Evolutionary conservation across 306 rosid species (phyloP).

Genomic region (Cucurbita moschata): DNA sequence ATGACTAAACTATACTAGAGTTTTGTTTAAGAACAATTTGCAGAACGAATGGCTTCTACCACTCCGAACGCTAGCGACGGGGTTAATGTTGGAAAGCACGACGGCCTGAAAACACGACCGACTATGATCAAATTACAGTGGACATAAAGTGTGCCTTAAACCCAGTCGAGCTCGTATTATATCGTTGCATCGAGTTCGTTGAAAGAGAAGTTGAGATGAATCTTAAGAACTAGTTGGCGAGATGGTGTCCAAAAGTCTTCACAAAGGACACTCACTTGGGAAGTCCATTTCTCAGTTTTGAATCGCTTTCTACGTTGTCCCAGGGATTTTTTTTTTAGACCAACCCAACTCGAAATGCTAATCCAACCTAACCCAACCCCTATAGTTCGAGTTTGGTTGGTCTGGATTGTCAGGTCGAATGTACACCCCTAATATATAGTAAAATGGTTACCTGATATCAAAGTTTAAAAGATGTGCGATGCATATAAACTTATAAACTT

Average conservation of each 20-base stretch:
- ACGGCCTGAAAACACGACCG: slow-evolving; percentile 18
- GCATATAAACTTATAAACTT: too few species aligned
- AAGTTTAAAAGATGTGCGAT: too few species aligned
- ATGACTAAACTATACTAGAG: slow-evolving; percentile 30
- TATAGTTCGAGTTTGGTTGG: too few species aligned
- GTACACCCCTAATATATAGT: too few species aligned
- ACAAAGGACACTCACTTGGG: neutral
- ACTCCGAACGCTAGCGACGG: slow-evolving; percentile 26
- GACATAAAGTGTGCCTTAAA: slow-evolving; percentile 46
- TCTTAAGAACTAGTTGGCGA: neutral
- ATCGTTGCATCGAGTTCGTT: slow-evolving; percentile 75
- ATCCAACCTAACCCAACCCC: too few species aligned
- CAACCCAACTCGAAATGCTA: too few species aligned
- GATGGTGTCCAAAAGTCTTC: neutral
- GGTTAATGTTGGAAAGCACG: slow-evolving; percentile 21
- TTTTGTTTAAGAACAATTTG: slow-evolving; percentile 22
- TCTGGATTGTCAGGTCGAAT: too few species aligned
- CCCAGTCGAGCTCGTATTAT: slow-evolving; percentile 73
- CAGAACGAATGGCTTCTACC: slow-evolving; percentile 42
- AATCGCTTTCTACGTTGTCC: too few species aligned
- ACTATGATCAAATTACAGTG: slow-evolving; percentile 20
- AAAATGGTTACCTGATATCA: too few species aligned
- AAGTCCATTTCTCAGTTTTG: neutral
- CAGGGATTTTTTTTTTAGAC: too few species aligned
- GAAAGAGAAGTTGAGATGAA: slow-evolving; percentile 50